A percentile compares a stretch with the other conserved stretches of the same genome.
Evolutionary conservation across 2,329 filamentous ascomycete genomes (phyloP).

Genomic region (Helminthosporium solani): DNA sequence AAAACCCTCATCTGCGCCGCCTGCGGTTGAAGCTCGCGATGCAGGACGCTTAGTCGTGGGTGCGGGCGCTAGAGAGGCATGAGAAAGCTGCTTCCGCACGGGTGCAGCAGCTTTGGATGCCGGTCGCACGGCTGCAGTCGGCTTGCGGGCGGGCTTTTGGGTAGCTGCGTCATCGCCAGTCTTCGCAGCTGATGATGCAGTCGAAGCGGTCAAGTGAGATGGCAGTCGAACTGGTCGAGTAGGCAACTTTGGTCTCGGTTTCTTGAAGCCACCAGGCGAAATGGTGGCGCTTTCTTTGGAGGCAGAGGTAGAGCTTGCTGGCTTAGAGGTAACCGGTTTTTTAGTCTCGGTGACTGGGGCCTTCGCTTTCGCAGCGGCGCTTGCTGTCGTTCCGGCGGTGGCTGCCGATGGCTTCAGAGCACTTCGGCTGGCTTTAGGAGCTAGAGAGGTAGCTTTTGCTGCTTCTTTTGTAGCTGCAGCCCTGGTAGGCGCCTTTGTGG

Average conservation of each 20-base stretch:
- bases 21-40: constrained; percentile 51
- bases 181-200: constrained; percentile 68
- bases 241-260: constrained; percentile 57
- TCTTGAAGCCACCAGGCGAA: constrained; percentile 37
- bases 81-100: constrained; percentile 31
- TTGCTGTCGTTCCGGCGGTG: constrained; percentile 21
- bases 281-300: constrained; percentile 22
- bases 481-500: constrained; percentile 12
- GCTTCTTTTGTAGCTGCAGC: constrained; percentile 25
- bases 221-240: constrained; percentile 68
- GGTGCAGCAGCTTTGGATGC: constrained; percentile 30
- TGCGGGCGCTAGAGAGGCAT: constrained; percentile 40
- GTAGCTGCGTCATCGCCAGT: constrained; percentile 43
- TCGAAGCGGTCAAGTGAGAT: constrained; percentile 67
- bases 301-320: constrained; percentile 15
- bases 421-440: constrained; percentile 29
- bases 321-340: constrained; percentile 23
- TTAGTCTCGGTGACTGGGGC: constrained; percentile 24
- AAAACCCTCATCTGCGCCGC: constrained; percentile 67
- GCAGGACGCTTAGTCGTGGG: constrained; percentile 51
- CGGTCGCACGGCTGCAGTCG: constrained; percentile 42
- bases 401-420: constrained; percentile 28
- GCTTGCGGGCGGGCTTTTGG: constrained; percentile 45
- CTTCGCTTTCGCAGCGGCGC: constrained; percentile 27
- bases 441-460: constrained; percentile 14